Percentiles rank a stretch among this genome's conserved stretches.
phyloP scores from a whole-genome alignment of 75 land plant species.

The Picea sitchensis region DNA sequence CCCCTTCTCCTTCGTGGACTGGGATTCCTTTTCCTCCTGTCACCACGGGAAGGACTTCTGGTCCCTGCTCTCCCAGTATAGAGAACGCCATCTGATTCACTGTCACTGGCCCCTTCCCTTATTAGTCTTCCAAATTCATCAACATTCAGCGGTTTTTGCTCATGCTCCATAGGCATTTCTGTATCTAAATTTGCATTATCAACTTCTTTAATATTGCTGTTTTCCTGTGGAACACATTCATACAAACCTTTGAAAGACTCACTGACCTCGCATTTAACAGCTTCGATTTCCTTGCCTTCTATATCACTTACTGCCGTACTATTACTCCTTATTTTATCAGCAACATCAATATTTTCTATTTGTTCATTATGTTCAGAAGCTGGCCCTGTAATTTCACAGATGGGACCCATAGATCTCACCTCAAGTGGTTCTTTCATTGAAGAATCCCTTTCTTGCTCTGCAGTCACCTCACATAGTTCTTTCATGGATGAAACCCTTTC shows the following conservation, averaged over 20 bases:
- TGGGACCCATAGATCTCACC: not conserved
- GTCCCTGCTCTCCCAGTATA: conserved; percentile 31
- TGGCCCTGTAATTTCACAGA: not conserved
- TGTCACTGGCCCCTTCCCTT: conserved; percentile 52
- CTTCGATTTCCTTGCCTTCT: not conserved
- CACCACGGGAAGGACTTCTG: conserved; percentile 47
- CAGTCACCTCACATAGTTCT: conserved; percentile 35
- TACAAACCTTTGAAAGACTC: not conserved
- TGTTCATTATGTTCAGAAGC: not conserved
- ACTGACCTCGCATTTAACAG: not conserved
- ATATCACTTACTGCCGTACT: not conserved
- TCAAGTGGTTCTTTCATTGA: no score
- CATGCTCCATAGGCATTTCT: conserved; percentile 14
- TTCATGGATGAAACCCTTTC: conserved; percentile 7
- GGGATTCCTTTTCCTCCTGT: conserved; percentile 38
- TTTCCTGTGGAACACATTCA: not conserved
- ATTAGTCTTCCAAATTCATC: conserved; percentile 80
- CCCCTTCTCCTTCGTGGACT: conserved; percentile 46
- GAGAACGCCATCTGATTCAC: conserved; percentile 50
- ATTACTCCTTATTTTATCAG: not conserved
- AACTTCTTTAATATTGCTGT: not conserved
- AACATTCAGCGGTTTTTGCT: conserved; percentile 10
- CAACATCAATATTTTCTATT: not conserved
- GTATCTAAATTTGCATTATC: conserved; percentile 6
- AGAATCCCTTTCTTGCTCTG: not conserved